phyloP scores from a whole-genome alignment of 148 eudicot species.

The Pharnaceum exiguum region DNA sequence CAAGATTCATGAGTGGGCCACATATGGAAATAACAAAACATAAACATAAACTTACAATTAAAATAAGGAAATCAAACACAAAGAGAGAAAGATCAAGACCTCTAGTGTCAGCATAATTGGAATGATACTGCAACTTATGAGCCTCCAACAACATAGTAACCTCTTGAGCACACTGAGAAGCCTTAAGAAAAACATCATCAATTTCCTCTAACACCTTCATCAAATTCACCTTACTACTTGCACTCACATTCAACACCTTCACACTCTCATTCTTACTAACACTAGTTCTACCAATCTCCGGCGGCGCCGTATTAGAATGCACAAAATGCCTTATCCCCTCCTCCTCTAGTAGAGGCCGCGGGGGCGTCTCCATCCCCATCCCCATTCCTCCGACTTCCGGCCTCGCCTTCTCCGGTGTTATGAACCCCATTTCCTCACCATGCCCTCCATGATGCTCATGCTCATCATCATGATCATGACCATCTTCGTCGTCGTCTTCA shows the following conservation, averaged over 20 bases:
- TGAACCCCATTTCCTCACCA: slow-evolving; percentile 37
- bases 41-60: neutral
- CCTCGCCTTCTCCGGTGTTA: slow-evolving; percentile 60
- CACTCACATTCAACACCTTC: slow-evolving; percentile 8
- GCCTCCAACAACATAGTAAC: slow-evolving; percentile 95
- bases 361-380: slow-evolving; percentile 29
- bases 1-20: slow-evolving; percentile 8
- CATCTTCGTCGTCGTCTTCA: slow-evolving; percentile 24
- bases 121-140: slow-evolving; percentile 81
- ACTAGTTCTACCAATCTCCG: slow-evolving; percentile 32
- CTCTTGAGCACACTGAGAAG: slow-evolving; percentile 81
- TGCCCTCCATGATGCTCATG: slow-evolving; percentile 17
- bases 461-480: slow-evolving; percentile 13
- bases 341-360: slow-evolving; percentile 23
- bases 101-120: slow-evolving; percentile 86
- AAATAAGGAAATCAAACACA: slow-evolving; percentile 2
- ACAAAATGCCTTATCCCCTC: slow-evolving; percentile 37
- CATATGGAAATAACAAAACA: neutral
- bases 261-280: slow-evolving; percentile 18
- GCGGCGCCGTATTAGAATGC: slow-evolving; percentile 88
- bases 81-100: slow-evolving; percentile 35
- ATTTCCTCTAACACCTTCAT: slow-evolving; percentile 68
- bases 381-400: slow-evolving; percentile 36
- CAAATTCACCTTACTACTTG: slow-evolving; percentile 53
- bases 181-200: slow-evolving; percentile 90